Conservation (phyloP, 805 yeast species). For the Yamadazyma kitorensis region DNA sequence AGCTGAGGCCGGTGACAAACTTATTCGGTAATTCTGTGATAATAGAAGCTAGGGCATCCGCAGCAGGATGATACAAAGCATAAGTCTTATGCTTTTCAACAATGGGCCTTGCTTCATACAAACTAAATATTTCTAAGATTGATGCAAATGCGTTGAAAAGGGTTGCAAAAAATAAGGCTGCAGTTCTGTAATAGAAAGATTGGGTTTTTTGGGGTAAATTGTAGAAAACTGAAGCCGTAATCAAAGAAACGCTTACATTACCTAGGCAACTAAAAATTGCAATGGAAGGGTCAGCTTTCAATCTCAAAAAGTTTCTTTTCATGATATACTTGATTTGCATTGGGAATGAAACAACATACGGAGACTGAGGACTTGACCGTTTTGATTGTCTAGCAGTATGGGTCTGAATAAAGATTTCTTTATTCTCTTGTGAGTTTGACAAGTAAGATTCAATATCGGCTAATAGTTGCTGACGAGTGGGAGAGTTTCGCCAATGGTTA, state of each 20-base stretch:
- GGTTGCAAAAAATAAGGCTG: constrained; percentile 58
- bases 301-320: constrained; percentile 53
- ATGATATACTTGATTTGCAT: constrained; percentile 53
- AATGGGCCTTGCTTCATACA: constrained; percentile 63
- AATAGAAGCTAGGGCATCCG: constrained; percentile 66
- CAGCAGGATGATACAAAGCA: constrained; percentile 70
- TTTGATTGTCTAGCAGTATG: constrained; percentile 40
- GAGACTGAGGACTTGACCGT: constrained; percentile 29
- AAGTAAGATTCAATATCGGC: constrained; percentile 43
- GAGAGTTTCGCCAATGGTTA: constrained; percentile 54
- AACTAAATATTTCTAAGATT: constrained; percentile 55
- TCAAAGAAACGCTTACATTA: constrained; percentile 52
- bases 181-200: constrained; percentile 63
- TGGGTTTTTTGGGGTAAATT: constrained; percentile 47
- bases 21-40: constrained; percentile 65
- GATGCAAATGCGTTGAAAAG: constrained; percentile 61
- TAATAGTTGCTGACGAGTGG: constrained; percentile 42
- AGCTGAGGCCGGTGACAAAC: constrained; percentile 27
- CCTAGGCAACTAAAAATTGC: constrained; percentile 51
- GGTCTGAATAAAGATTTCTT: constrained; percentile 18
- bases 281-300: constrained; percentile 56
- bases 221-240: constrained; percentile 60
- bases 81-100: constrained; percentile 70
- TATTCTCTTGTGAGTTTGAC: constrained; percentile 16
- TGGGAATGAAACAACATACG: constrained; percentile 43